A percentile compares a stretch with the other conserved stretches of the same genome.
Evolutionary conservation across 1,284 basidiomycete species (phyloP).

Genomic region (Marasmius oreades): DNA sequence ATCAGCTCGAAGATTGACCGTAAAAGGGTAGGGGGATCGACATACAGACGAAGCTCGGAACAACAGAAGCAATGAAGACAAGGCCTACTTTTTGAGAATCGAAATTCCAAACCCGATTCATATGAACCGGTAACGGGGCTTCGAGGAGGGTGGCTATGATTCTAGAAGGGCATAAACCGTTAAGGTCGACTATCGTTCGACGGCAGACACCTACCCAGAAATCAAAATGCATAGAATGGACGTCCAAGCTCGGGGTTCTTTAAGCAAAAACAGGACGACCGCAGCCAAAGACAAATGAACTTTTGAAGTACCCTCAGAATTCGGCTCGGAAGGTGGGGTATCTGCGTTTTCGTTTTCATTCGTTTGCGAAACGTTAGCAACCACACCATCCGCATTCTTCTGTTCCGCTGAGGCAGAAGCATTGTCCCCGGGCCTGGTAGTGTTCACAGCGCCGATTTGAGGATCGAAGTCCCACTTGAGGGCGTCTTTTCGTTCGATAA

Average conservation of each 20-base stretch:
- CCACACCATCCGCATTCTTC: background rate
- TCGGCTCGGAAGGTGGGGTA: background rate
- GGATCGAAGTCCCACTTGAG: slow-evolving; percentile 51
- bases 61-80: slow-evolving; percentile 66
- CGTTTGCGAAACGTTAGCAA: no score
- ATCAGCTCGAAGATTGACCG: background rate
- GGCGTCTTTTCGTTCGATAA: slow-evolving; percentile 64
- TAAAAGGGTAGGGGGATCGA: slow-evolving; percentile 5
- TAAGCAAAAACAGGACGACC: slow-evolving; percentile 44
- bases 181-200: background rate
- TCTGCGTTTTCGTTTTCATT: background rate
- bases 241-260: slow-evolving; percentile 53
- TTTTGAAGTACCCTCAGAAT: no score
- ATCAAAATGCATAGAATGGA: slow-evolving; percentile 51
- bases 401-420: background rate
- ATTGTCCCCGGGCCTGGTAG: background rate
- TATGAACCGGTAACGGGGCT: slow-evolving; percentile 63
- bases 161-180: slow-evolving; percentile 29
- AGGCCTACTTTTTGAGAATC: slow-evolving; percentile 62
- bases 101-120: slow-evolving; percentile 60
- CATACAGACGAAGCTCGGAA: slow-evolving; percentile 66
- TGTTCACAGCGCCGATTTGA: slow-evolving; percentile 16
- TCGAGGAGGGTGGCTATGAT: slow-evolving; percentile 54
- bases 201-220: slow-evolving; percentile 47
- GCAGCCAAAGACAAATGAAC: slow-evolving; percentile 26